These are phyloP conservation scores for Cornus kousa DNA, from an alignment of 148 eudicot species.

Conservation along the genomic window DNA sequence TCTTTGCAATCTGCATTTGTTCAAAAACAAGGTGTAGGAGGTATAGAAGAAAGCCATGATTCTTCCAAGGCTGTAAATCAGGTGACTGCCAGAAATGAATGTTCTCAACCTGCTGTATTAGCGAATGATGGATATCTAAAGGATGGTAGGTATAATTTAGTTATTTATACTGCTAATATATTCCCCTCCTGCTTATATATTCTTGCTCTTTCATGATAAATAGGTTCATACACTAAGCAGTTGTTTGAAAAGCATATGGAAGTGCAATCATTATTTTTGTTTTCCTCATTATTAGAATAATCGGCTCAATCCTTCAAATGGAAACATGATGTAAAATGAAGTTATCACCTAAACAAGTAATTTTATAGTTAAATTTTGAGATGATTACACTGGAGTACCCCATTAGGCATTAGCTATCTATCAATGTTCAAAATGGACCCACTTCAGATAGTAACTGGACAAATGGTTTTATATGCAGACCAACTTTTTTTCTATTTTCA, in stretches of 20 bases:
- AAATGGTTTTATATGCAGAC: too few relatives aligned
- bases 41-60: slow-evolving; percentile 21
- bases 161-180: background rate
- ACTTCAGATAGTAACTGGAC: too few relatives aligned
- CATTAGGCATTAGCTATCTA: background rate
- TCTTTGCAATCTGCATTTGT: slow-evolving; percentile 20
- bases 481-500: background rate
- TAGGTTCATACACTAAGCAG: background rate
- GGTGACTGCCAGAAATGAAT: slow-evolving; percentile 21
- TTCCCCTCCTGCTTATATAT: background rate
- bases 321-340: background rate
- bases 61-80: slow-evolving; percentile 22
- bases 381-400: background rate
- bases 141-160: slow-evolving; percentile 22
- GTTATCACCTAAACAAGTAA: background rate
- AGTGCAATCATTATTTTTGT: background rate
- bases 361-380: background rate
- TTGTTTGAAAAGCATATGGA: slow-evolving; percentile 1
- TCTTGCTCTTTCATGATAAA: slow-evolving; percentile 1
- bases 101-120: slow-evolving; percentile 28
- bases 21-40: slow-evolving; percentile 27
- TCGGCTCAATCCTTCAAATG: background rate
- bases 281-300: background rate
- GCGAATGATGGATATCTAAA: slow-evolving; percentile 20
- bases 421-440: background rate